These are phyloP conservation scores for Dactylellina haptotyla DNA, from an alignment of 2,329 filamentous ascomycete genomes.

Conservation along the genomic window DNA sequence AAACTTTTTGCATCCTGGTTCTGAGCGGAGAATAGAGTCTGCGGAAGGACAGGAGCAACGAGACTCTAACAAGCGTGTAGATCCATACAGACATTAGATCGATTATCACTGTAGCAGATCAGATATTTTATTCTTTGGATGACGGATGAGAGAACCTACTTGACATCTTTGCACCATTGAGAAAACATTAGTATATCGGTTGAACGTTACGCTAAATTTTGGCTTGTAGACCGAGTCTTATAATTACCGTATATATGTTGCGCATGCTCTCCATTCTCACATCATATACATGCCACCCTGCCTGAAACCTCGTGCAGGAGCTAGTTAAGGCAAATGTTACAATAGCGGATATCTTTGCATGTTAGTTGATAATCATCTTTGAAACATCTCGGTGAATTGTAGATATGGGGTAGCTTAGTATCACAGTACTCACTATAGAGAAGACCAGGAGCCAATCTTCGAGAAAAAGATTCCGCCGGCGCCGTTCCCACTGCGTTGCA, in stretches of 20 bases:
- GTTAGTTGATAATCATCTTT: too few species aligned
- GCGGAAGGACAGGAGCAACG: constrained; percentile 1
- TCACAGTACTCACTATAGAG: not conserved
- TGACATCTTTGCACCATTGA: too few species aligned
- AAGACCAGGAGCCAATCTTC: constrained; percentile 16
- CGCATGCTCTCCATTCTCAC: not conserved
- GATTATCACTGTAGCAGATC: not conserved
- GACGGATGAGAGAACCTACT: too few species aligned
- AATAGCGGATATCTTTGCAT: not conserved
- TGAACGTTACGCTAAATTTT: not conserved
- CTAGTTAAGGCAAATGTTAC: not conserved
- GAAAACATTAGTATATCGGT: too few species aligned
- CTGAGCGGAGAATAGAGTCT: not conserved
- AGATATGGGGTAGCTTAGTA: not conserved
- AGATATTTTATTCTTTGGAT: not conserved
- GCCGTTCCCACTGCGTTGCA: not conserved
- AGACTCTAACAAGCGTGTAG: not conserved
- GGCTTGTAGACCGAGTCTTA: not conserved
- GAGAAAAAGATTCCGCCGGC: not conserved
- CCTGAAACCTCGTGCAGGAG: not conserved
- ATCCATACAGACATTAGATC: constrained; percentile 10
- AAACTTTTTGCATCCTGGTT: not conserved
- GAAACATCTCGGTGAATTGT: not conserved
- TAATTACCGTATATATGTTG: not conserved
- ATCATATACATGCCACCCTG: constrained; percentile 14